These are phyloP conservation scores for Pistacia vera DNA, from an alignment of 345 rosid species.

Conservation along the genomic window DNA sequence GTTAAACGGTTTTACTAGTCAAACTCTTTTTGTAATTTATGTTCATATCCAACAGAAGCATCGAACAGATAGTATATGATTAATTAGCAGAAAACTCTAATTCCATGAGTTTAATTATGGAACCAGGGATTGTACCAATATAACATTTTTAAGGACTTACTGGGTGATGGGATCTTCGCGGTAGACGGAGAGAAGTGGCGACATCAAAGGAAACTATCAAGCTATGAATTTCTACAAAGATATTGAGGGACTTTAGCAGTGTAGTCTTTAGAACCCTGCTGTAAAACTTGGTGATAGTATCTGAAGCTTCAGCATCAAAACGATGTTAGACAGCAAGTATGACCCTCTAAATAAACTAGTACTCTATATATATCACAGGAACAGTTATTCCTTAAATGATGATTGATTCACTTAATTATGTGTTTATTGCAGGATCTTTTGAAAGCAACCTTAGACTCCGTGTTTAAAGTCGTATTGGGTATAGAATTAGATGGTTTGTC, in stretches of 20 bases:
- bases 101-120: not conserved
- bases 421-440: conserved; percentile 22
- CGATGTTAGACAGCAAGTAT: conserved; percentile 25
- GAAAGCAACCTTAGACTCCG: conserved; percentile 25
- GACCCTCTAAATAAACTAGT: not conserved
- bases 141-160: conserved; percentile 11
- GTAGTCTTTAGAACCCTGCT: conserved; percentile 26
- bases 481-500: conserved; percentile 26
- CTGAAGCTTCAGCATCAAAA: conserved; percentile 23
- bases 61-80: not conserved
- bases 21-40: too few species aligned
- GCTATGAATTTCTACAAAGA: conserved; percentile 39
- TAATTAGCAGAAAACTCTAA: too few species aligned
- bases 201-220: conserved; percentile 37
- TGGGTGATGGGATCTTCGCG: conserved; percentile 43
- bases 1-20: too few species aligned
- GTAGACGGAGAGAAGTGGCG: conserved; percentile 51
- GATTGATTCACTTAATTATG: not conserved
- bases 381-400: not conserved
- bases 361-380: not conserved
- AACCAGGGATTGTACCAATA: conserved; percentile 15
- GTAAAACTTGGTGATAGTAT: conserved; percentile 29
- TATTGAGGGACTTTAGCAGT: conserved; percentile 34
- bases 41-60: too few species aligned
- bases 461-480: conserved; percentile 28